These are phyloP conservation scores for Agapanthus africanus DNA, from an alignment of 106 monocot genomes.

Conservation along the genomic window DNA sequence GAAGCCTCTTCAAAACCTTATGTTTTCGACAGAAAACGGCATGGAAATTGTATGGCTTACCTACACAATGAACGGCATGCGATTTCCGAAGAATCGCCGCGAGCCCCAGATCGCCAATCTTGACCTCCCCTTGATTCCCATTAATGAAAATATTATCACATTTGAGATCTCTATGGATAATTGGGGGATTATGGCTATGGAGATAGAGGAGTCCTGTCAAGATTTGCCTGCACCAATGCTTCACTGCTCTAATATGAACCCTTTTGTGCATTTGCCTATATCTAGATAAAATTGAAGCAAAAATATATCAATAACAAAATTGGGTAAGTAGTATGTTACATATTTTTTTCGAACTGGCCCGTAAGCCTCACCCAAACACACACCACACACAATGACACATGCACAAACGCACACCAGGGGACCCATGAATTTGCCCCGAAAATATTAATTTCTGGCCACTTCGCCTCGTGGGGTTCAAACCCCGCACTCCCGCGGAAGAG, in stretches of 20 bases:
- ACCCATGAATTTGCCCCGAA: too few species aligned
- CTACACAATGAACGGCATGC: constrained; percentile 4
- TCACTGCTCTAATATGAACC: constrained; percentile 13
- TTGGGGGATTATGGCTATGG: constrained; percentile 12
- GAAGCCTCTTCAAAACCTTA: too few species aligned
- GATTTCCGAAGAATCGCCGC: constrained; percentile 12
- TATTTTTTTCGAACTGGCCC: not conserved
- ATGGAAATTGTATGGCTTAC: not conserved
- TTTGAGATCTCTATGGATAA: constrained; percentile 18
- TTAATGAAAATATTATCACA: constrained; percentile 18
- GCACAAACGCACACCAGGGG: too few species aligned
- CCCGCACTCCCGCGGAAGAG: too few species aligned
- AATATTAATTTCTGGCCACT: too few species aligned
- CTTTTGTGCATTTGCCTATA: constrained; percentile 10
- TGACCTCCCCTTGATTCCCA: constrained; percentile 19
- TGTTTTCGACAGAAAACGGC: too few species aligned
- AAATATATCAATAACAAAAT: not conserved
- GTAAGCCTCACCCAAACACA: not conserved
- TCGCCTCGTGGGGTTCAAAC: too few species aligned
- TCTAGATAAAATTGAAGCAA: not conserved
- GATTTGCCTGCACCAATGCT: constrained; percentile 19
- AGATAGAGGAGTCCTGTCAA: constrained; percentile 8
- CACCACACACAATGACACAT: too few species aligned
- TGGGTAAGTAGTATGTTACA: not conserved
- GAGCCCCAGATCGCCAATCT: constrained; percentile 15